Conservation (phyloP, 192 early-diverging fungal species). For the Entomortierella beljakovae region DNA sequence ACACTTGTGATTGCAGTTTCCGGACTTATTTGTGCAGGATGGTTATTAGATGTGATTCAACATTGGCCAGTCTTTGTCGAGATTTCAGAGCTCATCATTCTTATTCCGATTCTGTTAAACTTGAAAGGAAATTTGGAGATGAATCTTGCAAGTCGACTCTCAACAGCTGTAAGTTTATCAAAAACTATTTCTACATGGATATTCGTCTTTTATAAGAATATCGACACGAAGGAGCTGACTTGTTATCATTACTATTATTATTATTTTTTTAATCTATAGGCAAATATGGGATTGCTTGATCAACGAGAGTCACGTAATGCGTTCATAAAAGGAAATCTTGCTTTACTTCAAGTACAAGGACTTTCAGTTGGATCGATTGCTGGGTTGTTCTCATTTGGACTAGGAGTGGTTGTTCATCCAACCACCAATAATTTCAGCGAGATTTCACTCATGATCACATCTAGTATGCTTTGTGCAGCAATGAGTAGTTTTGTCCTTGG, state of each 20-base stretch:
- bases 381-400: constrained; percentile 72
- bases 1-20: constrained; percentile 75
- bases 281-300: constrained; percentile 79
- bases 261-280: constrained; percentile 21
- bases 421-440: constrained; percentile 56
- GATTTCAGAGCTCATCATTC: constrained; percentile 82
- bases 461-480: constrained; percentile 76
- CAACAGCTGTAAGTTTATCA: constrained; percentile 74
- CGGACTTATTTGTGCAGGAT: constrained; percentile 78
- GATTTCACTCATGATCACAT: constrained; percentile 67
- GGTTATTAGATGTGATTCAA: constrained; percentile 73
- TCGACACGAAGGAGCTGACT: no score
- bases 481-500: constrained; percentile 80
- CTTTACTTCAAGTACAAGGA: constrained; percentile 80
- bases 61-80: constrained; percentile 75
- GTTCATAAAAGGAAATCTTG: constrained; percentile 79
- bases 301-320: constrained; percentile 57
- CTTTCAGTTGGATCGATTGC: constrained; percentile 76
- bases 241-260: no score
- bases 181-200: no score
- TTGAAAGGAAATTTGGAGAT: constrained; percentile 94
- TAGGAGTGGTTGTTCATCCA: constrained; percentile 68
- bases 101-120: constrained; percentile 87
- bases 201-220: no score
- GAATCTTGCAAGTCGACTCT: constrained; percentile 88